Percentiles rank a stretch among this genome's conserved stretches.
Evolutionary conservation across 1,139 yeast species (phyloP).

Genomic region (Meyerozyma guilliermondii): DNA sequence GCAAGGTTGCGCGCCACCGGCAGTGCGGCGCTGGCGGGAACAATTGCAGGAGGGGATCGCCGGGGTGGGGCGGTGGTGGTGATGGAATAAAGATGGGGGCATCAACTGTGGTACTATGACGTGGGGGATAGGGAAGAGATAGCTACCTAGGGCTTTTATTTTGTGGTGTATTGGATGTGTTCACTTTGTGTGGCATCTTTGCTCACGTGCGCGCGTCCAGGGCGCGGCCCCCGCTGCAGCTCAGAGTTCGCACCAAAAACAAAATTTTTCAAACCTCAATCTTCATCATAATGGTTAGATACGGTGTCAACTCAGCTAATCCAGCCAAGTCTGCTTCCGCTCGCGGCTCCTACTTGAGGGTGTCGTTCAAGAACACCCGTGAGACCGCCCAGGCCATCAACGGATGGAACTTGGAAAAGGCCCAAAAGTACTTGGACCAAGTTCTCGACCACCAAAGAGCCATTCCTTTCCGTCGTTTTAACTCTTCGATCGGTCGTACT

Average conservation of each 20-base stretch:
- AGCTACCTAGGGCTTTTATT: not conserved
- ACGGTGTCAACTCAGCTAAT: slow-evolving; percentile 98
- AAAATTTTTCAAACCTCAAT: not conserved
- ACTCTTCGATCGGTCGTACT: slow-evolving; percentile 96
- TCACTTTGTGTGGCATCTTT: not conserved
- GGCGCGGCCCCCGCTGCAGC: not conserved
- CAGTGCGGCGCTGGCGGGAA: not conserved
- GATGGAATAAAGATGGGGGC: too few relatives aligned
- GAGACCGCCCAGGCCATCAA: slow-evolving; percentile 97
- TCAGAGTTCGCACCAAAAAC: not conserved
- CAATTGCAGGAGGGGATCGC: not conserved
- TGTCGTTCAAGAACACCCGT: slow-evolving; percentile 99
- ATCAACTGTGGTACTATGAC: too few relatives aligned
- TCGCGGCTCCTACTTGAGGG: slow-evolving; percentile 99
- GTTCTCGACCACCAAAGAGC: slow-evolving; percentile 99
- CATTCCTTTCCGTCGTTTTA: slow-evolving; percentile 98
- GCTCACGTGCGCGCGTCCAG: not conserved
- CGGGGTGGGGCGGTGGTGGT: too few relatives aligned
- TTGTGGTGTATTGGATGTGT: not conserved
- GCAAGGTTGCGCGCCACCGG: not conserved
- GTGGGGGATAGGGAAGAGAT: too few relatives aligned
- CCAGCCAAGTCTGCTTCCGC: slow-evolving; percentile 99
- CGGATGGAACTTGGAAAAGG: slow-evolving; percentile 97
- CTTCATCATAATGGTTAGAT: slow-evolving; percentile 49
- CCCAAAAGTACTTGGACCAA: slow-evolving; percentile 93